Evolutionary conservation across 1,139 yeast species (phyloP).

Genomic region (Scheffersomyces parashehatae): DNA sequence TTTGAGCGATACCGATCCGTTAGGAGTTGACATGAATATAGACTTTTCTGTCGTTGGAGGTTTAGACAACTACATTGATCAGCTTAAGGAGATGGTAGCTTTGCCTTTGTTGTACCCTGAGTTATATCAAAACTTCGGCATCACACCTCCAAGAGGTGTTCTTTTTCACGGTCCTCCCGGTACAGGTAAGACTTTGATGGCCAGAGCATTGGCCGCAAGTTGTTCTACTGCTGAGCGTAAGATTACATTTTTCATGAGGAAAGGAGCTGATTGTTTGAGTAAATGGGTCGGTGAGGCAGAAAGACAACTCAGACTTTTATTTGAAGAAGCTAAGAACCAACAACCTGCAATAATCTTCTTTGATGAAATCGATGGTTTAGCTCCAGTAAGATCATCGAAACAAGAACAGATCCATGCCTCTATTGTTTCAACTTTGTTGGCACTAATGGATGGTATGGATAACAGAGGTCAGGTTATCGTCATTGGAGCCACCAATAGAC

Average conservation of each 20-base stretch:
- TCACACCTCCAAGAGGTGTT: constrained; percentile 98
- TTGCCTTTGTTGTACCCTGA: constrained; percentile 93
- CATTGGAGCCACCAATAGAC: constrained; percentile 97
- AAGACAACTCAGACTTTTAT: constrained; percentile 81
- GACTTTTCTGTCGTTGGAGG: constrained; percentile 94
- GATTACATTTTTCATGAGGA: constrained; percentile 95
- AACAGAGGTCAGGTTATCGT: constrained; percentile 95
- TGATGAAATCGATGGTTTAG: constrained; percentile 97
- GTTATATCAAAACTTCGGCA: constrained; percentile 82
- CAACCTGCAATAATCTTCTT: constrained; percentile 95
- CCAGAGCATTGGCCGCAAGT: constrained; percentile 94
- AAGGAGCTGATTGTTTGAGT: constrained; percentile 96
- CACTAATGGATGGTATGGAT: constrained; percentile 99
- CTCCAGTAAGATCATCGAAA: constrained; percentile 94
- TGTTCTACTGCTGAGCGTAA: constrained; percentile 81
- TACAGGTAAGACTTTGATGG: constrained; percentile 98
- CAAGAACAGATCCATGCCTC: constrained; percentile 99
- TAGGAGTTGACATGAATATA: constrained; percentile 90
- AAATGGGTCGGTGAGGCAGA: constrained; percentile 99
- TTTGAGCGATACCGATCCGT: constrained; percentile 90
- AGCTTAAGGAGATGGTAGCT: constrained; percentile 95
- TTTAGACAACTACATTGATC: constrained; percentile 83
- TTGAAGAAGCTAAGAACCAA: constrained; percentile 94
- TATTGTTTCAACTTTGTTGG: constrained; percentile 89
- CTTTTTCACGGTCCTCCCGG: constrained; percentile 99